These are phyloP conservation scores for Cnidoscolus chayamansa DNA, from an alignment of 441 rosid species.

Conservation along the genomic window DNA sequence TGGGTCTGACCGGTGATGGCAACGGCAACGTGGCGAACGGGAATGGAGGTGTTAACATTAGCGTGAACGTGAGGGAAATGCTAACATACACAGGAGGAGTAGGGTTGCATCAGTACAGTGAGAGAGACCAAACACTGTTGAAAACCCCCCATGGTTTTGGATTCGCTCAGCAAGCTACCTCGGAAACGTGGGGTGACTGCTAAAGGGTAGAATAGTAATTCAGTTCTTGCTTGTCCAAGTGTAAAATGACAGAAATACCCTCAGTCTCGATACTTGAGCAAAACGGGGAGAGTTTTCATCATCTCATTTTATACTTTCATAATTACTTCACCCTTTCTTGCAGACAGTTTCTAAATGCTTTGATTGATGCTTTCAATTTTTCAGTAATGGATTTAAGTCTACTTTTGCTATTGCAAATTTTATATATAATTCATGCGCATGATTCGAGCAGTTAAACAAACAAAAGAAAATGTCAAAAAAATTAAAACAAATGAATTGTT, in stretches of 20 bases:
- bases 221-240: not conserved
- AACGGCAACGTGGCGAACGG: conserved; percentile 18
- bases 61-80: conserved; percentile 44
- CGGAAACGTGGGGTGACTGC: conserved; percentile 49
- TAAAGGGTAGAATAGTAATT: conserved; percentile 19
- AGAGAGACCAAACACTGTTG: conserved; percentile 47
- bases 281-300: not conserved
- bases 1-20: conserved; percentile 58
- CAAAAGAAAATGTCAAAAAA: too few relatives aligned
- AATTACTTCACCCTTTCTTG: not conserved
- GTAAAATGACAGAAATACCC: conserved; percentile 21
- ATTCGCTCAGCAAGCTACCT: conserved; percentile 44
- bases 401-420: too few relatives aligned
- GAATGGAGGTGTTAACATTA: conserved; percentile 28
- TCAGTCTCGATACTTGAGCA: not conserved
- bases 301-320: not conserved
- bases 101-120: conserved; percentile 39
- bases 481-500: too few relatives aligned
- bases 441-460: too few relatives aligned
- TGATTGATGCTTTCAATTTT: not conserved
- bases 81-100: conserved; percentile 49
- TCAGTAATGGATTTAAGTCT: not conserved
- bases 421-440: too few relatives aligned
- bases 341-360: not conserved
- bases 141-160: conserved; percentile 49